Base-by-base conservation (phyloP, 192 early-diverging fungal genomes). In the Piromyces finnis region DNA sequence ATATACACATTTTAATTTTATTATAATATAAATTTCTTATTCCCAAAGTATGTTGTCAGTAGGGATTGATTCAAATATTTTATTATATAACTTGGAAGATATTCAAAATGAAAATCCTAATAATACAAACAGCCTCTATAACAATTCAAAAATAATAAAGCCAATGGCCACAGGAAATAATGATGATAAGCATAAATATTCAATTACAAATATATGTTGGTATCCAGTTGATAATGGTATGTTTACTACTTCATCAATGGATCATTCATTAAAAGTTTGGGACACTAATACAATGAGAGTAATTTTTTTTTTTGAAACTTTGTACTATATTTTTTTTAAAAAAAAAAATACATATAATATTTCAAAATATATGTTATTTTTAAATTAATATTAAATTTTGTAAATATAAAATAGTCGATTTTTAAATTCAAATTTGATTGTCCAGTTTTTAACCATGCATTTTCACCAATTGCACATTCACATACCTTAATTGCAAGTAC, bases 141-240 rank as follows among this genome's bases (percentile, higher is more conserved):
- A 81, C 16, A 9, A 37, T 16, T 3, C 6, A 2, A 51, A 51
- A 51, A 29, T 81, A 13, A 84, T 87, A 51, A 78, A 81, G 2
- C 68, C 85, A 9, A 28, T 78, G 28, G 83, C 37, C 3, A 80
- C 82, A 12, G 77, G 82, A 28, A 59, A 83, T 7, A 80, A 85
- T 41, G 83, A 81, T 2, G 41, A 77, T 11, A 87, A 90, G 6
- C 94, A 97, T 85, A 81, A 85, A 32, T 92, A 88, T 79, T 87
- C 88, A 12, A 86, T 97, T 5, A 90, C 94, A 9, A 86, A 86
- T 59, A 86, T 94, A 0, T 84, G 86, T 6, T 97, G 96, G 96
- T 96, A 93, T 82, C 92, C 94, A 6, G 87, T 90, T 77, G 94
- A 96, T 84, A 91, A 89, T 22, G 95, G 94, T 37, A 88, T 96